Evolutionary conservation across 2,329 filamentous ascomycete species (phyloP).

Genomic region (Cadophora malorum): DNA sequence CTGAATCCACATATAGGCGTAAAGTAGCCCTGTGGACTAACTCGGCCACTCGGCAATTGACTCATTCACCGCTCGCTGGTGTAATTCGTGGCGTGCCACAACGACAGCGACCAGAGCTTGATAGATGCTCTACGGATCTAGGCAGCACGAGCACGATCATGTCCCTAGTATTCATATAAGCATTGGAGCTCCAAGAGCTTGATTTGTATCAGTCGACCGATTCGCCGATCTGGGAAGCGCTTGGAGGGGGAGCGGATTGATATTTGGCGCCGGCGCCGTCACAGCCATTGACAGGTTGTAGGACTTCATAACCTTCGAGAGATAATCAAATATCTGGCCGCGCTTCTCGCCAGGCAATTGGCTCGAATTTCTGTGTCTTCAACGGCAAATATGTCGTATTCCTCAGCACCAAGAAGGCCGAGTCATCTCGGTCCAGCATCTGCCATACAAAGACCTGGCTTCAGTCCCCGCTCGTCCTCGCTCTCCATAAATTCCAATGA

Average conservation of each 20-base stretch:
- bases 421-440: conserved; percentile 72
- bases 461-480: conserved; percentile 76
- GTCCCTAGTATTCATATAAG: neutral
- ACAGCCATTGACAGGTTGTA: neutral
- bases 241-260: neutral
- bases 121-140: neutral
- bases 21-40: too few relatives aligned
- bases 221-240: neutral
- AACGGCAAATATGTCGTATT: conserved; percentile 70
- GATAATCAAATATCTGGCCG: neutral
- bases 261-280: too few relatives aligned
- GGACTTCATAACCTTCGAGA: neutral
- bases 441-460: conserved; percentile 70
- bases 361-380: conserved; percentile 48
- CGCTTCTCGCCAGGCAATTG: neutral
- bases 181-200: neutral
- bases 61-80: neutral
- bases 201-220: neutral
- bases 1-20: neutral
- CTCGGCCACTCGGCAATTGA: neutral
- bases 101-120: neutral
- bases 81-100: neutral
- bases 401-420: conserved; percentile 72
- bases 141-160: conserved; percentile 10
- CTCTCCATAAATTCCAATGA: conserved; percentile 79